Base-by-base conservation (phyloP, 768 basidiomycete genomes). In the Chalciporus pseudorubinellus region DNA sequence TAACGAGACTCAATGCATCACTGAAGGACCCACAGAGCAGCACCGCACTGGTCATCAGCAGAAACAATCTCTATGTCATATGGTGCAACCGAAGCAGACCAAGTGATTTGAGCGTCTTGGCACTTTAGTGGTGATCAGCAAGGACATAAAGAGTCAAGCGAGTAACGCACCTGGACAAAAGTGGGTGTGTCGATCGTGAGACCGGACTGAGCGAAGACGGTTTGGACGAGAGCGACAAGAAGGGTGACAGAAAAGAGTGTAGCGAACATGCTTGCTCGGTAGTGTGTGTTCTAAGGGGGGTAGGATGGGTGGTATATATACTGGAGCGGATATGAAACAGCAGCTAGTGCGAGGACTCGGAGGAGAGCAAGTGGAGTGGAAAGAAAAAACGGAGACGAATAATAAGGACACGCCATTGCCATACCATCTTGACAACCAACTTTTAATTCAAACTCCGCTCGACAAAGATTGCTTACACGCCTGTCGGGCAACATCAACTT, bases 211-310 rank as follows among this genome's bases (percentile, higher is more conserved):
- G 87, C 83, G 48, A 78, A 59, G 48, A 74, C 83, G 63, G 72
- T 72, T 56, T 64, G 74, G 62, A 81, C 59, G 67, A 83, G 72
- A 59, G 74, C 64, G 63, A 78, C 69, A 74, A 89, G 71, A 83
- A 90, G 80, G 62, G 85, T 76, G 72, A 81, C 66, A 53, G 79
- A 77, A 88, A 89, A 46, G 87, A 91, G 71, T 72, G 89, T 87
- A 74, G 81, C 73, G 79, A 83, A 84, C 89, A 91, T 92, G 71
- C 68, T 70, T 59, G 56, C 54, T 55, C 56, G 36, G 57, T 29
- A 34, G 56, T 21, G 46, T 19, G 34, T 26, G 43, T 36, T 10
- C 39, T 13, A 24, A 29, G 13, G 22, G 34, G 21, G 18, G 38
- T 48, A 18, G 31, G 19, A n/a, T 45, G 36, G 14, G n/a, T n/a